phyloP scores from a whole-genome alignment of 495 filamentous ascomycete species.

The Patellaria atrata region DNA sequence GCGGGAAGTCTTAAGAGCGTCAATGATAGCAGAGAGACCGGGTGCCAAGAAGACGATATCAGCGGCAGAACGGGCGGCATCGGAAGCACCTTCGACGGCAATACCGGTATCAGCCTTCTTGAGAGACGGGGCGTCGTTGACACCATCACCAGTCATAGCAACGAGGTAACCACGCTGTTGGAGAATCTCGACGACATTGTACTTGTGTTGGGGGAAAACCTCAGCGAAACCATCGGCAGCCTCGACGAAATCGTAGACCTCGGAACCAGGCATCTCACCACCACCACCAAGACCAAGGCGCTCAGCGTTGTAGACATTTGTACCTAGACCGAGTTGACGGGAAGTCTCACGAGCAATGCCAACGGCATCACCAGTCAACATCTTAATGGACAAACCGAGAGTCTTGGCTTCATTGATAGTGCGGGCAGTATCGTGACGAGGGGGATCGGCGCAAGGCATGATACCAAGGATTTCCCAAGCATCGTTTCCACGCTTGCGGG shows the following conservation, averaged over 20 bases:
- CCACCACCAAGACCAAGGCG: slow-evolving; percentile 70
- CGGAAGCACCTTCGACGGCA: slow-evolving; percentile 84
- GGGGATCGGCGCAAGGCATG: slow-evolving; percentile 85
- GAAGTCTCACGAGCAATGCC: slow-evolving; percentile 87
- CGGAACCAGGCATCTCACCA: slow-evolving; percentile 81
- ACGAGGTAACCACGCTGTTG: slow-evolving; percentile 93
- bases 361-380: slow-evolving; percentile 92
- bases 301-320: slow-evolving; percentile 89
- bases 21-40: slow-evolving; percentile 83
- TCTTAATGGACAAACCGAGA: slow-evolving; percentile 83
- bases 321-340: slow-evolving; percentile 77
- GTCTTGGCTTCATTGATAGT: slow-evolving; percentile 81
- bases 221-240: slow-evolving; percentile 90
- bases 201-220: slow-evolving; percentile 97
- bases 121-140: slow-evolving; percentile 90
- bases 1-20: slow-evolving; percentile 83
- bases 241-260: slow-evolving; percentile 89
- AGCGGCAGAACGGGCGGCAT: slow-evolving; percentile 81
- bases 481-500: slow-evolving; percentile 62
- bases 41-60: slow-evolving; percentile 85
- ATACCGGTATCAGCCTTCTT: slow-evolving; percentile 95
- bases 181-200: slow-evolving; percentile 91
- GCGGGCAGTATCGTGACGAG: slow-evolving; percentile 78
- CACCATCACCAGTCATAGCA: slow-evolving; percentile 97
- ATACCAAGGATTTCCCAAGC: slow-evolving; percentile 87